Evolutionary conservation across 208 protist genomes (phyloP), one percentile per base, ranked within the genome.

Genomic region (Crithidia brevicula): DNA sequence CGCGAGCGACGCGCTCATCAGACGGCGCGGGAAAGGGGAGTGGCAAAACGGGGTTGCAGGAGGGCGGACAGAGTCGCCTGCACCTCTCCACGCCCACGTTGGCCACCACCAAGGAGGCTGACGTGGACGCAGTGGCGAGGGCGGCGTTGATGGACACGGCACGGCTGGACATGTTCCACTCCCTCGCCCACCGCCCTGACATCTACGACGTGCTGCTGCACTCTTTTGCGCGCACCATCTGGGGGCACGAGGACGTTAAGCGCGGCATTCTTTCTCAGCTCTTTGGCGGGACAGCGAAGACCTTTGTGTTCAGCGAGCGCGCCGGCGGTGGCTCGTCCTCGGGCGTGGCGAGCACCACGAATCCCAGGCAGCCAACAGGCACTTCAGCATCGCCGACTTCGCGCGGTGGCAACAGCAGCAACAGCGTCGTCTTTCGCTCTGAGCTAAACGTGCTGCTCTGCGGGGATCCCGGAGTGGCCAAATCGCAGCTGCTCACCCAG

Each of bases 381-480:
- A n/a, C n/a, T n/a, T n/a, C n/a, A n/a, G 36, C 36, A 40, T 7
- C 36, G 15, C 15, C 36, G 10, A 40, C 10, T 40, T 7, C 10
- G 36, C 7, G 11, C 8, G 20, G 16, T 11, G 20, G 34, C 18
- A 49, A 22, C 13, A 68, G 62, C 77, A 80, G 72, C 64, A 86
- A 81, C 65, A 82, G 77, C 53, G 85, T 82, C 47, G 83, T 75
- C 40, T 89, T 94, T 43, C 87, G 98, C 42, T 95, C 97, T 9
- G 98, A 99, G 54, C 96, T 99, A 23, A 99, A 99, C 76, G 93
- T 99, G 34, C 89, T 99, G 34, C 79, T 99, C 0, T 98, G 98
- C 75, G 99, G 99, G 31, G 99, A 99, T 77, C 99, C 99, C 23
- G 99, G 98, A 76, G 98, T 99, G n/a, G 93, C 95, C 36, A 99